A percentile compares a stretch with the other conserved stretches of the same genome.
Evolutionary conservation across 257 asterid species (phyloP).

Genomic region (Fraxinus americana): DNA sequence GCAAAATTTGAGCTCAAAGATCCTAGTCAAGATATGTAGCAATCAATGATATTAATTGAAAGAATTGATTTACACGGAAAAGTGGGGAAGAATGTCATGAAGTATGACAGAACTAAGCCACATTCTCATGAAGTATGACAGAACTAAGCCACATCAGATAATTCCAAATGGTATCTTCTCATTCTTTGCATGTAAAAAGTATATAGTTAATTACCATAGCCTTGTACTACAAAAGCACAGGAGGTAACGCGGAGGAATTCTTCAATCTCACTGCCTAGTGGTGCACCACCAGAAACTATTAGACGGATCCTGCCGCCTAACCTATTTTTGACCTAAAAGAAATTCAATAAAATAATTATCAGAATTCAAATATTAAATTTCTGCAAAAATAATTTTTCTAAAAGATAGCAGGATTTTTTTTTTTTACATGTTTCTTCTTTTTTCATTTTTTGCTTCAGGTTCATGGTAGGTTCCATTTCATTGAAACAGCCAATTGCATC

Average conservation of each 20-base stretch:
- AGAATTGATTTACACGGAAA: not conserved
- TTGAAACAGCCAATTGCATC: not conserved
- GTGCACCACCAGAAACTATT: slow-evolving; percentile 96
- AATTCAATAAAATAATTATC: slow-evolving; percentile 7
- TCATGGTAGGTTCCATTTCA: not conserved
- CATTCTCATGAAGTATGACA: not conserved
- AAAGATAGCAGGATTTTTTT: not conserved
- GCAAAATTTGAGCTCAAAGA: not conserved
- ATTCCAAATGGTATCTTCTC: not conserved
- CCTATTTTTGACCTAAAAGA: slow-evolving; percentile 69
- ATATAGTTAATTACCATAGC: slow-evolving; percentile 63
- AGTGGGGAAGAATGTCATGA: not conserved
- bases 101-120: not conserved
- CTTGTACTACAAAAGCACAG: slow-evolving; percentile 92
- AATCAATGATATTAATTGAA: not conserved
- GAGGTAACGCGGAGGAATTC: slow-evolving; percentile 91
- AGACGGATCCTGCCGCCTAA: slow-evolving; percentile 92
- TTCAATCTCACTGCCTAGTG: slow-evolving; percentile 85
- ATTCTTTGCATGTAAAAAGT: not conserved
- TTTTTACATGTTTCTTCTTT: not conserved
- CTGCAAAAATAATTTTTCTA: not conserved
- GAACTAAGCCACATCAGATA: not conserved
- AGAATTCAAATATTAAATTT: slow-evolving; percentile 9
- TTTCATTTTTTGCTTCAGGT: not conserved
- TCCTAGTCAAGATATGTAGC: not conserved